Evolutionary conservation across 192 early-diverging fungal species (phyloP).

Genomic region (Backusella morwellensis): DNA sequence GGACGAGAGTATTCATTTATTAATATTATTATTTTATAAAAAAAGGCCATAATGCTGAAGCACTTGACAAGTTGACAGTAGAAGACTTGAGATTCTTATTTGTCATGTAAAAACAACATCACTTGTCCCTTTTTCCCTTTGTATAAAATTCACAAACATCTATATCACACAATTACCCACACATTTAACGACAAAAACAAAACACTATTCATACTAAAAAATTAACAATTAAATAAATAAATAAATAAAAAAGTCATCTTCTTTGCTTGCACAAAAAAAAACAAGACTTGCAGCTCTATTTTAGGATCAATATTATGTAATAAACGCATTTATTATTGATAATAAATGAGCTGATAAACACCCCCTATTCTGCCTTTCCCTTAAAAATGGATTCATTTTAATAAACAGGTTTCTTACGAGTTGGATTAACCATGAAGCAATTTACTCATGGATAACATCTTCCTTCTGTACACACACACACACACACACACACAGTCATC

Average conservation of each 20-base stretch:
- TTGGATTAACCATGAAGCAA: not conserved
- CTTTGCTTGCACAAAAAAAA: no score
- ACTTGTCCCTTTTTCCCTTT: not conserved
- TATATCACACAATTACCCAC: not conserved
- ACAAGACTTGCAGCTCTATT: no score
- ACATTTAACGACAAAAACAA: no score
- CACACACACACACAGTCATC: no score
- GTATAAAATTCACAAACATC: not conserved
- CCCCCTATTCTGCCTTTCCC: not conserved
- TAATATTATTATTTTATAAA: not conserved
- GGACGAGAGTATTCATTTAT: not conserved
- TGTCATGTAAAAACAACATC: slow-evolving; percentile 49
- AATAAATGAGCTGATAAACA: no score
- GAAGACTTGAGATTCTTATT: slow-evolving; percentile 88
- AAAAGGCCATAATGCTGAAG: slow-evolving; percentile 61
- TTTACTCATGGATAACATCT: no score
- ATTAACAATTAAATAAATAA: no score
- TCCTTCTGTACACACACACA: no score
- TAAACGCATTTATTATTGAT: no score
- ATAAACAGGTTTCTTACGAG: not conserved
- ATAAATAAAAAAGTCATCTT: no score
- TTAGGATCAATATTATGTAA: no score
- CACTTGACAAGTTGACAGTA: slow-evolving; percentile 66
- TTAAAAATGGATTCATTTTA: not conserved
- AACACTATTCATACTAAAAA: no score